Base-by-base conservation (phyloP, 2,329 filamentous ascomycete species). In the Cercospora citrullina region DNA sequence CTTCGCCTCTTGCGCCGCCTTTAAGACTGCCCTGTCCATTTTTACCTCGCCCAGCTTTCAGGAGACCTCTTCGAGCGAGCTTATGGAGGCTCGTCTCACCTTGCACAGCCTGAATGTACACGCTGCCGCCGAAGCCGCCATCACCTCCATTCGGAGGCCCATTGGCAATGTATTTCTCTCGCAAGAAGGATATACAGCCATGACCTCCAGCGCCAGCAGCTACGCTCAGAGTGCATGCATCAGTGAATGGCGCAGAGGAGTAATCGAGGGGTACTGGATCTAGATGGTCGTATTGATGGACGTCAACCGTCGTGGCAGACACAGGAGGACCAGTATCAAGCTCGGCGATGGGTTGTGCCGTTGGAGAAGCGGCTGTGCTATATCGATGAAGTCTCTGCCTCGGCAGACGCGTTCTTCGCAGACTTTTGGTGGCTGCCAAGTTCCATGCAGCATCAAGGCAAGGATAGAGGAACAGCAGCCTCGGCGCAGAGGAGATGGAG, bases 101-200 rank as follows among this genome's bases (percentile, higher is more conserved):
- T 64, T 91, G 89, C 1, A 96, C 89, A 7, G 95, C 94, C 80
- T 98, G 94, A 67, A 99, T 96, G 79, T 96, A 98, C 72, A 99
- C 85, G 75, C 91, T 96, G 45, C 95, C 95, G 69, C 95, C 95
- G 65, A 89, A 91, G 4, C 95, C 95, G 51, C 95, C 95, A 77
- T 99, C 93, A 68, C 95, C 95, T 60, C 95, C 95, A 79, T 99
- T 98, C 9, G 95, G 88, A 10, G 95, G 95, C 0, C 95, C 95
- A 71, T 96, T 90, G 55, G 90, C 87, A 31, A 97, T 85, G 79
- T 91, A 98, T 71, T 94, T 94, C 75, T 99, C 95, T 21, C 94
- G 90, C 53, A 96, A 82, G 78, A 98, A 99, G 0, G 95, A 95
- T 61, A 98, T 92, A 77, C 95, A 99, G 71, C 95, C 95, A 76